Base-by-base conservation (phyloP, 2,329 filamentous ascomycete species). In the Cyclaneusma minus region DNA sequence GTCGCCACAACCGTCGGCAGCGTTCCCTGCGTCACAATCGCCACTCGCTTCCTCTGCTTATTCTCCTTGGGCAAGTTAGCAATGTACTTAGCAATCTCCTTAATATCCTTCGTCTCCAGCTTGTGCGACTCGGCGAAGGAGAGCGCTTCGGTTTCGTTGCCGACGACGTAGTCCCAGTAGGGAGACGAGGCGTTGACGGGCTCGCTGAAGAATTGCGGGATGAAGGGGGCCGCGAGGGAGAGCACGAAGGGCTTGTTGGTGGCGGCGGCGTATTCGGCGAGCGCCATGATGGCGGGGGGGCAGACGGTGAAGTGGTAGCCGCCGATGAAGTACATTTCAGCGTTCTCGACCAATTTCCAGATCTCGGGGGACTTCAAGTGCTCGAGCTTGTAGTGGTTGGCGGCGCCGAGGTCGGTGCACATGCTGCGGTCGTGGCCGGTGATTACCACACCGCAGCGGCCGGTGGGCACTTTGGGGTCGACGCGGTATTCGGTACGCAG, bases 221-320 rank as follows among this genome's bases (percentile, higher is more conserved):
- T 93, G 64, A 98, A 98, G 33, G 89, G 89, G 6, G 89, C 89
- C 27, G 83, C 89, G 34, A 98, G 71, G 41, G 84, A 91, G 42
- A 98, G 73, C 43, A 85, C 71, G 54, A 95, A 92, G 35, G 65
- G 64, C 72, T 98, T 98, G 68, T 95, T 77, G 54, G 82, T 73
- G 38, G 66, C 60, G 20, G 83, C 85, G 31, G 89, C 87, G 58
- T 95, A 80, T 55, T 92, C 76, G 40, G 78, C 87, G 25, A 98
- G 68, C 38, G 84, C 82, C 64, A 85, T 63, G 49, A 93, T 84
- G 39, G 89, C 87, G 13, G 79, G 74, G 22, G 87, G 83, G 57
- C 77, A 93, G 48, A 98, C 89, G 21, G 89, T 98, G 63, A 98
- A 70, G 64, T 98, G 89, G 64, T 84, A 98, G 23, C 89, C 89